Evolutionary conservation across 139 green algal genomes (phyloP), one percentile per base, ranked within the genome.

Genomic region (Yamagishiella unicocca): DNA sequence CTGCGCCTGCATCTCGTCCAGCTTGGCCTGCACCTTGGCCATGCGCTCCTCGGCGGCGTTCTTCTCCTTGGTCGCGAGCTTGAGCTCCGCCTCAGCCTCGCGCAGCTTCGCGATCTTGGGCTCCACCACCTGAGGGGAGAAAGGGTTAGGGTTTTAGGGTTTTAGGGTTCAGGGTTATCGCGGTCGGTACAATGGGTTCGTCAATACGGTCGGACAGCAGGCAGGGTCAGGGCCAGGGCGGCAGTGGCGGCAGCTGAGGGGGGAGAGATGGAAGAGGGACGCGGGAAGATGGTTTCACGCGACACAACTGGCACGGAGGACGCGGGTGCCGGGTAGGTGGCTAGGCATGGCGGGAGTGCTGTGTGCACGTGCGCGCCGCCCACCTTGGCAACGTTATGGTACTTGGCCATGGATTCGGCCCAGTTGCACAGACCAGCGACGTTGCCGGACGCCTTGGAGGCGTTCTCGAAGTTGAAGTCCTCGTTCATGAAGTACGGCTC

Each of bases 341-440:
- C n/a, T n/a, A n/a, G n/a, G n/a, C n/a, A n/a, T n/a, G n/a, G n/a
- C n/a, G n/a, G n/a, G n/a, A n/a, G n/a, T n/a, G n/a, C n/a, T n/a
- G n/a, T n/a, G n/a, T n/a, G n/a, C n/a, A n/a, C n/a, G n/a, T n/a
- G 50, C 19, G 17, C 58, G 58, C 58, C 27, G 8, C 67, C 8
- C 67, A 96, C 93, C 85, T 96, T 94, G 75, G 94, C 93, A 25
- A 99, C 96, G 53, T 95, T 86, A 89, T 99, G 97, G 91, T 99
- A 99, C 62, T 95, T 98, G 93, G 93, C 97, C 97, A 99, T 99
- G 61, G 96, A 93, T 38, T 94, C 91, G 14, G 96, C 93, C 97
- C 97, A 99, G 91, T 98, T 98, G 88, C 96, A 99, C 35, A 99
- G 93, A 4, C 97, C 97, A 38, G 95, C 96, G 68, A 98, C 95